Base-by-base conservation (phyloP, 495 filamentous ascomycete genomes). In the Neurospora sp. region DNA sequence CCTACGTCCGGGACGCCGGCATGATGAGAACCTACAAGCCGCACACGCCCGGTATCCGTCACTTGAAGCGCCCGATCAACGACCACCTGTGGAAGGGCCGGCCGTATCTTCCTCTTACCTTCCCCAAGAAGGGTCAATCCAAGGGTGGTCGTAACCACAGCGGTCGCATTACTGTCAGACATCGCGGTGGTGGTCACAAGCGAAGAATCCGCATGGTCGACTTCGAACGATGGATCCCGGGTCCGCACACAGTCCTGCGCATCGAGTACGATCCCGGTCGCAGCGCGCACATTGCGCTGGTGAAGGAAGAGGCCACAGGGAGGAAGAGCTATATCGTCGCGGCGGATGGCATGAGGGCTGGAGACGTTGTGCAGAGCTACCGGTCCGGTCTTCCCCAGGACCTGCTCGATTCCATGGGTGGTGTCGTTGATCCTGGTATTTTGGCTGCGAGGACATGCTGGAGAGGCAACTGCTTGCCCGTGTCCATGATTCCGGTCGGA, bases 211-310 rank as follows among this genome's bases (percentile, higher is more conserved):
- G 96, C 16, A 96, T 88, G 0, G 88, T 99, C 42, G 96, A 99
- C 83, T 98, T 96, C 79, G 80, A 88, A 74, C 91, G 96, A 16
- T 87, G 85, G 81, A 86, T 82, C 8, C 87, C 94, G 0, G 96
- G 96, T 9, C 90, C 90, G 60, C 96, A 98, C 76, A 80, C 88
- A 4, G 94, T 99, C 72, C 94, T 97, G 77, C 89, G 96, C 72
- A 98, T 99, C 79, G 96, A 99, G 83, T 92, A 97, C 79, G 96
- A 99, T 77, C 96, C 96, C 1, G 93, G 93, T 70, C 92, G 96
- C 39, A 96, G 88, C 77, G 95, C 95, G 5, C 96, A 99, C 80
- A 96, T 99, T 78, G 96, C 96, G 3, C 85, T 99, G 70, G 77
- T 98, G 72, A 93, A 87, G 69, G 86, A 92, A 75, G 87, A 93